Percentiles rank a stretch among this genome's conserved stretches.
Evolutionary conservation across 179 eudicot genomes (phyloP).

Genomic region (Heliamphora pulchella): DNA sequence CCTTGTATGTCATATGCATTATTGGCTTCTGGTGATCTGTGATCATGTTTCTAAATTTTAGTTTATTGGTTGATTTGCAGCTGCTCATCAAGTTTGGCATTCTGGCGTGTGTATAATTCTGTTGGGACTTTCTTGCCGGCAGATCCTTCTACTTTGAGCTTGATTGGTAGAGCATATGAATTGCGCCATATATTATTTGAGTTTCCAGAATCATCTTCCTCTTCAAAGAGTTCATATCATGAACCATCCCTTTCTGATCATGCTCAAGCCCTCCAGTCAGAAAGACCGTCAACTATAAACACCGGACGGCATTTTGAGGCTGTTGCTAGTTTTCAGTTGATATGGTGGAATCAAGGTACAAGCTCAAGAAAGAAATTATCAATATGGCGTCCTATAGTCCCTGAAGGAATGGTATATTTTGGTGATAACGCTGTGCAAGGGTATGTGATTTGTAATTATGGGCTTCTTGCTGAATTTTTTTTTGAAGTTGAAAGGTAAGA

Average conservation of each 20-base stretch:
- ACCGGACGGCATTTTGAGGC: conserved; percentile 55
- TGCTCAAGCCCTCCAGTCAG: conserved; percentile 29
- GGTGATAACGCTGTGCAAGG: conserved; percentile 95
- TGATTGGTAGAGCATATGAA: conserved; percentile 69
- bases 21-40: neutral
- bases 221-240: conserved; percentile 24
- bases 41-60: neutral
- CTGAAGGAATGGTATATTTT: conserved; percentile 81
- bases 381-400: conserved; percentile 89
- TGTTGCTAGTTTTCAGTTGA: conserved; percentile 66
- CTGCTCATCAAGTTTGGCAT: conserved; percentile 36
- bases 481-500: neutral
- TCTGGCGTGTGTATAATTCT: conserved; percentile 95
- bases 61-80: conserved; percentile 32
- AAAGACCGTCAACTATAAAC: conserved; percentile 34
- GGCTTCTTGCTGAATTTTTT: neutral
- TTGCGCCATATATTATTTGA: conserved; percentile 66
- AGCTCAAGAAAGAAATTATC: conserved; percentile 72
- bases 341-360: conserved; percentile 96
- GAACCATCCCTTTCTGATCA: conserved; percentile 28
- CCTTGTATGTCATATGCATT: neutral
- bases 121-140: conserved; percentile 84
- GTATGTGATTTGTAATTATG: conserved; percentile 32
- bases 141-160: conserved; percentile 46
- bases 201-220: conserved; percentile 32